phyloP scores from a whole-genome alignment of 768 basidiomycete species.

The Xerocomus potaroensis region DNA sequence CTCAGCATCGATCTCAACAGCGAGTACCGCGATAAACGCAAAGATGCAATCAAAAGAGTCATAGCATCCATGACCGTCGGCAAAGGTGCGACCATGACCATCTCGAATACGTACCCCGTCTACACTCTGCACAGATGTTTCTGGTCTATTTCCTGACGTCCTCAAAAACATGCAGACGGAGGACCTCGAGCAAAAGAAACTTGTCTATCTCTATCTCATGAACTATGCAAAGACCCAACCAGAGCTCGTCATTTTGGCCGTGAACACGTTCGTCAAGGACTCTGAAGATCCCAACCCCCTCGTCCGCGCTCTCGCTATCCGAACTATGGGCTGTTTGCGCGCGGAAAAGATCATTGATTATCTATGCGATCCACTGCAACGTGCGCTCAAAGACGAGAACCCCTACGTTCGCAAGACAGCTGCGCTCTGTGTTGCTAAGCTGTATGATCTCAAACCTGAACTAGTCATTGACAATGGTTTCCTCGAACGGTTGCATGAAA shows the following conservation, averaged over 20 bases:
- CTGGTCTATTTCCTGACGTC: constrained; percentile 95
- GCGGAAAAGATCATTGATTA: constrained; percentile 99
- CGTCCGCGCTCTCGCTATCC: constrained; percentile 91
- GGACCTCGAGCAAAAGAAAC: constrained; percentile 98
- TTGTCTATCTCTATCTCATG: constrained; percentile 99
- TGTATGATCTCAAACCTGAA: too few relatives aligned
- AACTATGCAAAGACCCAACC: constrained; percentile 99
- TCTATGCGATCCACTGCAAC: constrained; percentile 90
- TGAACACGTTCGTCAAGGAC: constrained; percentile 98
- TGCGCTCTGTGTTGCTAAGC: constrained; percentile 90
- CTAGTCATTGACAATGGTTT: too few relatives aligned
- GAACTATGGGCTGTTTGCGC: constrained; percentile 97
- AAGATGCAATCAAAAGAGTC: constrained; percentile 96
- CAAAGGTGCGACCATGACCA: constrained; percentile 60
- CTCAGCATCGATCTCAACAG: constrained; percentile 96
- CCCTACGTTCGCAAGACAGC: constrained; percentile 99
- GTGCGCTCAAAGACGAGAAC: constrained; percentile 90
- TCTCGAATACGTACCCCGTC: constrained; percentile 2
- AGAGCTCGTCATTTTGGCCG: constrained; percentile 96
- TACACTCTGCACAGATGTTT: constrained; percentile 55
- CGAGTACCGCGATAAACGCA: constrained; percentile 90
- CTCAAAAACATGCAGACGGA: constrained; percentile 99
- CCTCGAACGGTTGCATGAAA: constrained; percentile 79
- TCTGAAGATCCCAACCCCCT: constrained; percentile 96
- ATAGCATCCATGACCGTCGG: constrained; percentile 99